Conservation (phyloP, 768 basidiomycete species). For the Xanthoconium purpureum region DNA sequence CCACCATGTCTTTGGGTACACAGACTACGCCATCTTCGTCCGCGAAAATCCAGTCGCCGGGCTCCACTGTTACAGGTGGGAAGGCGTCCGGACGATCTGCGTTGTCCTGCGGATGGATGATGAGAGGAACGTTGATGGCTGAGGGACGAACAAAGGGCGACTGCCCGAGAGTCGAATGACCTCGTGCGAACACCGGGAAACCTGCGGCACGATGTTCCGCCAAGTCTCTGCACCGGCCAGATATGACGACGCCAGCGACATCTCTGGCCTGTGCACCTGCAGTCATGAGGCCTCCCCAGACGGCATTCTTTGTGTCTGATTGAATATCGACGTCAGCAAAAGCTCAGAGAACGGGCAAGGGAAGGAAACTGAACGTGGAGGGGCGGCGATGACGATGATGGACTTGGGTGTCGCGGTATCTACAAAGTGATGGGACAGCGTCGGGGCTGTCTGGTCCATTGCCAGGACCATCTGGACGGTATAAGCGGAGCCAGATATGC, state of each 20-base stretch:
- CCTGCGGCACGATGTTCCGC: constrained; percentile 64
- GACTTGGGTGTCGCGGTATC: constrained; percentile 66
- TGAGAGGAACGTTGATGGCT: constrained; percentile 64
- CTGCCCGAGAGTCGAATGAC: constrained; percentile 83
- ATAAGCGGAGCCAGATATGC: constrained; percentile 76
- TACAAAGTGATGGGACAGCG: constrained; percentile 71
- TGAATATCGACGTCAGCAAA: background rate
- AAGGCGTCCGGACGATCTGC: constrained; percentile 40
- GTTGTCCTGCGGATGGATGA: constrained; percentile 36
- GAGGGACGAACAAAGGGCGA: constrained; percentile 80
- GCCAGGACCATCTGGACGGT: constrained; percentile 79
- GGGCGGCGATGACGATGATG: constrained; percentile 73
- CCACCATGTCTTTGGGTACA: constrained; percentile 55
- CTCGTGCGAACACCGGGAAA: constrained; percentile 82
- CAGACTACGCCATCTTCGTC: constrained; percentile 90
- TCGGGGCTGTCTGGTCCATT: constrained; percentile 59
- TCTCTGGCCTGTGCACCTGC: constrained; percentile 74
- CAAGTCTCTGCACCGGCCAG: constrained; percentile 82
- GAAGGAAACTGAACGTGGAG: constrained; percentile 51
- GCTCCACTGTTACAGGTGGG: constrained; percentile 54
- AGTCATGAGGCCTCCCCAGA: constrained; percentile 93
- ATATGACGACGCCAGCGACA: constrained; percentile 74
- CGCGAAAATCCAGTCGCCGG: constrained; percentile 82
- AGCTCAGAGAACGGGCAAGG: background rate
- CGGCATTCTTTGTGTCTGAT: constrained; percentile 70